These are phyloP conservation scores for Aureobasidium sp. DNA, from an alignment of 2,329 filamentous ascomycete species.

Conservation along the genomic window DNA sequence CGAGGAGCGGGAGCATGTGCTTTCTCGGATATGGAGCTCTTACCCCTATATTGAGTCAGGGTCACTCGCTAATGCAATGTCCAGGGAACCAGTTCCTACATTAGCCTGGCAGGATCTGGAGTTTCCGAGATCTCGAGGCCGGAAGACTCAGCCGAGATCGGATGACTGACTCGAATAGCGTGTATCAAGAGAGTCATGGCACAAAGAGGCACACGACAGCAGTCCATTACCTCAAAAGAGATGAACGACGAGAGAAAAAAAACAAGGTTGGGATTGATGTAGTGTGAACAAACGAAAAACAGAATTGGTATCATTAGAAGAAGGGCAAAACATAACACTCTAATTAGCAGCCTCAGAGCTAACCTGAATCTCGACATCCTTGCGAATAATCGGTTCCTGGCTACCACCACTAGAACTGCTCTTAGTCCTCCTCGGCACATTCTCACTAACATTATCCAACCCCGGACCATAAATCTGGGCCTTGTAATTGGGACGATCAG, in stretches of 20 bases:
- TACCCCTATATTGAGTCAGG: not conserved
- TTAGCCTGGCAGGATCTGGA: no score
- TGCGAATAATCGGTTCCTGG: slow-evolving; percentile 23
- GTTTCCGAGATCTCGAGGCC: no score
- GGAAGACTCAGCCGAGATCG: no score
- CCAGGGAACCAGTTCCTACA: no score
- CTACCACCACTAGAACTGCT: slow-evolving; percentile 19
- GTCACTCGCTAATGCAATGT: not conserved
- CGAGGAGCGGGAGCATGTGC: not conserved
- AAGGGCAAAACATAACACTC: no score
- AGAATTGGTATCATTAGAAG: no score
- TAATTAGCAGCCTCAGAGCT: not conserved
- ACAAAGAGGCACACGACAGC: no score
- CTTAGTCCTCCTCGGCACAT: slow-evolving; percentile 16
- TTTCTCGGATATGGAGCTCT: not conserved
- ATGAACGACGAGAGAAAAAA: not conserved
- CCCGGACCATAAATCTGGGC: slow-evolving; percentile 1
- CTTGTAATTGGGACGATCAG: slow-evolving; percentile 1
- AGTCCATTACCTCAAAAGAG: no score
- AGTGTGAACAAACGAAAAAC: no score
- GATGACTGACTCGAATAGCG: no score
- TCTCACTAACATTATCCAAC: not conserved
- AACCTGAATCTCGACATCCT: slow-evolving; percentile 18
- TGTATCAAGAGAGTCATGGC: no score
- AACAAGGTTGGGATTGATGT: not conserved